Evolutionary conservation across 75 land plant genomes (phyloP), one percentile per base, ranked within the genome.

Genomic region (Azolla pinnata): DNA sequence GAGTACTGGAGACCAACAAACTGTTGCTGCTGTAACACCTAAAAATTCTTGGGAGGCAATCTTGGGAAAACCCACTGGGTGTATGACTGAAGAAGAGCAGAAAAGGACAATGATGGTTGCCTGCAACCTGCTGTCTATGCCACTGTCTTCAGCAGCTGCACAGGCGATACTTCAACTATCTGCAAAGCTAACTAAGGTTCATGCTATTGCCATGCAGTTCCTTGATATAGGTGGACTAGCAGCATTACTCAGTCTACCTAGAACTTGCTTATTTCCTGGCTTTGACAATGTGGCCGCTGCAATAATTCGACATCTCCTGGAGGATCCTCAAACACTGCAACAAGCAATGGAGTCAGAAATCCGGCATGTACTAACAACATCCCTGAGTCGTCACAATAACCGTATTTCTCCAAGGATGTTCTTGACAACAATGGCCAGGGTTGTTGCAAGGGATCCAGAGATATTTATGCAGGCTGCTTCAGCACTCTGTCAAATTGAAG

Each of bases 261-360:
- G 78, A 53, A 75, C 64, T 59, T 67, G 77, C 59, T 64, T 88
- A 18, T 83, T 83, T 30, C 82, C 90, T 48, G 99, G 96, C n/a
- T 89, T 75, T 78, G 90, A 95, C 38, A 73, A 64, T 50, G 75
- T 93, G 40, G 96, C 88, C 20, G 76, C 90, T 62, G 81, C 83
- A 50, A 95, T 89, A 16, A 71, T 89, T 2, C 73, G 96, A 2
- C 99, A 95, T 56, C 81, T 95, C 31, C 84, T 95, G 47, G 99
- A 95, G 71, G 99, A 95, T 72, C 99, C 96, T 48, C 99, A 89
- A 52, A 95, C 99, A 4, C 71, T 95, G 16, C 99, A 84, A 42
- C 63, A 69, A 66, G 99, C 99, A 14, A 95, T 95, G 99, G 99
- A 95, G 63, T 71, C 75, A 51, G 99, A 95, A 68, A 95, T 95